Evolutionary conservation across 1,284 basidiomycete genomes (phyloP).

Genomic region (Lentinula novae-zelandiae): DNA sequence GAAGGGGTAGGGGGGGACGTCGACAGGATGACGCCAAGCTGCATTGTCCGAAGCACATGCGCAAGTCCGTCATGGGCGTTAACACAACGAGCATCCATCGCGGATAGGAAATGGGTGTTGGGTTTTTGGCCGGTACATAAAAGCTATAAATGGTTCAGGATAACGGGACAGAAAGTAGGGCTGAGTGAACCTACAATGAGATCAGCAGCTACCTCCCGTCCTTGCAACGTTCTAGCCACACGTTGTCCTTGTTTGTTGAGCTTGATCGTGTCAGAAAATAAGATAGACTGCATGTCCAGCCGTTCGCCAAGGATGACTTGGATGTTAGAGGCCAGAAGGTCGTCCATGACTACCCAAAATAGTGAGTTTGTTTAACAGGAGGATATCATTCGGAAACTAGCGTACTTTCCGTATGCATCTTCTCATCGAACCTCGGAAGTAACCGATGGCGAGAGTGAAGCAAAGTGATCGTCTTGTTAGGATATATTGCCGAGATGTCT

Average conservation of each 20-base stretch:
- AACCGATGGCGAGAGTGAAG: conserved; percentile 61
- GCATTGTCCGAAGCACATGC: conserved; percentile 58
- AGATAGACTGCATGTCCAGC: conserved; percentile 41
- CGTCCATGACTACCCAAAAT: conserved; percentile 34
- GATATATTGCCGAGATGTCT: conserved; percentile 62
- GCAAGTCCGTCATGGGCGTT: conserved; percentile 45
- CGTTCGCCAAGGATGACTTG: conserved; percentile 54
- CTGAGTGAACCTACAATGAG: conserved; percentile 42
- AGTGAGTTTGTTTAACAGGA: background rate
- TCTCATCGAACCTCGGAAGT: conserved; percentile 54
- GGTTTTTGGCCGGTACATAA: conserved; percentile 76
- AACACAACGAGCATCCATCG: conserved; percentile 48
- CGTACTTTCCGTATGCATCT: conserved; percentile 53
- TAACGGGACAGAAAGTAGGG: conserved; percentile 1
- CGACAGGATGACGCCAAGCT: conserved; percentile 34
- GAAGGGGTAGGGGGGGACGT: background rate
- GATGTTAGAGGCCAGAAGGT: conserved; percentile 40
- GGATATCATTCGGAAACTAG: background rate
- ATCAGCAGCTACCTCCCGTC: conserved; percentile 58
- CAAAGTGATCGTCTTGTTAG: conserved; percentile 58
- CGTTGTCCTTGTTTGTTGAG: conserved; percentile 29
- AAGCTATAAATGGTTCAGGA: conserved; percentile 37
- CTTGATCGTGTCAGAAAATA: conserved; percentile 20
- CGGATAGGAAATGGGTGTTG: conserved; percentile 57
- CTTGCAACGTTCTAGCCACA: conserved; percentile 51